These are phyloP conservation scores for Candida anglica DNA, from an alignment of 805 yeast genomes.

Conservation along the genomic window DNA sequence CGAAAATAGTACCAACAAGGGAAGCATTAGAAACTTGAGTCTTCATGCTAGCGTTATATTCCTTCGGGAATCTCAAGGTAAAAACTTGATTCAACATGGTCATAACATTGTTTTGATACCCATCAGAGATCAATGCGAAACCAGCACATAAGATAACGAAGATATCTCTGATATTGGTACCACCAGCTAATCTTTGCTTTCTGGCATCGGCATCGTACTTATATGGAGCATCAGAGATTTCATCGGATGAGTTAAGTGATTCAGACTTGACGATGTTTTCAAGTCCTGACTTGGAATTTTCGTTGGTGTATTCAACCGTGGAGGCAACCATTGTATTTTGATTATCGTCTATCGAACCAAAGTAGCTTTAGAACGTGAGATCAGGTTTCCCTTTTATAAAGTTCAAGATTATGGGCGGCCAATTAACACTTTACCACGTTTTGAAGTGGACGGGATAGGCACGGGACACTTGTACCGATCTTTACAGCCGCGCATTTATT, in stretches of 20 bases:
- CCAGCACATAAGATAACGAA: slow-evolving; percentile 62
- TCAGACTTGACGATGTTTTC: slow-evolving; percentile 1
- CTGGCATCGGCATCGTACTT: slow-evolving; percentile 32
- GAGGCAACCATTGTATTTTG: no score
- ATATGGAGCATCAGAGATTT: slow-evolving; percentile 7
- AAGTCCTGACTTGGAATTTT: not conserved
- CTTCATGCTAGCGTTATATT: slow-evolving; percentile 43
- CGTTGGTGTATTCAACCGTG: no score
- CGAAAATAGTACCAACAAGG: slow-evolving; percentile 65
- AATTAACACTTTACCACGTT: no score
- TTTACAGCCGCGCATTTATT: no score
- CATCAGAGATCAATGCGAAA: slow-evolving; percentile 72
- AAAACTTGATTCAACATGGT: slow-evolving; percentile 62
- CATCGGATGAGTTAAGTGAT: slow-evolving; percentile 1
- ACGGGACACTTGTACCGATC: no score
- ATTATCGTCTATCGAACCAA: no score
- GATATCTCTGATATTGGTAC: slow-evolving; percentile 23
- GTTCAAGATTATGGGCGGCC: no score
- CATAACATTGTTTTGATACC: slow-evolving; percentile 74
- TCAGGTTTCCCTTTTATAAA: no score
- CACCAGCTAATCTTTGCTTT: slow-evolving; percentile 20
- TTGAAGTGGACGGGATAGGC: no score
- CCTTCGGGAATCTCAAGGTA: slow-evolving; percentile 41
- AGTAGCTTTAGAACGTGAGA: no score
- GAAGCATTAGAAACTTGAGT: slow-evolving; percentile 70